Evolutionary conservation across 495 filamentous ascomycete species (phyloP), one percentile per base, ranked within the genome.

Genomic region (Hyaloscypha hepaticicola): DNA sequence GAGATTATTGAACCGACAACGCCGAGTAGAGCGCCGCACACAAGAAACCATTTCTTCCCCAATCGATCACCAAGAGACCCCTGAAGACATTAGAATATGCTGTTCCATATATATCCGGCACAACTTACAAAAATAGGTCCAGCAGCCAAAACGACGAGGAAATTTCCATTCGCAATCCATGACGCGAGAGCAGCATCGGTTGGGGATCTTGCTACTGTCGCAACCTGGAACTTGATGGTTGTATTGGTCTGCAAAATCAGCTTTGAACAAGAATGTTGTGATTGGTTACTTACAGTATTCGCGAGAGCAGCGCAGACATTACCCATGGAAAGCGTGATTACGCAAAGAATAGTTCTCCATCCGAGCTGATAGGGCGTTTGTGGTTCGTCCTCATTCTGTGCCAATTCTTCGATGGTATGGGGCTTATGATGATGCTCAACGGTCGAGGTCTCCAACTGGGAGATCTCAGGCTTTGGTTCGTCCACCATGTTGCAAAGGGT

Each of bases 31-130:
- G 65, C 60, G 33, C 64, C 64, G 8, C 52, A 11, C 4, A 67
- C 65, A 11, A 67, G 38, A 21, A 67, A 67, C 59, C 55, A 67
- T 51, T 67, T 67, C 55, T 67, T 67, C 6, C 65, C 65, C 9
- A 66, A n/a, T 25, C 64, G 31, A 62, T 66, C 64, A 28, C 48
- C 38, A 4, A 62, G 53, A 16, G 64, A 66, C 11, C 64, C 64
- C 58, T 49, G 38, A 3, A 24, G 0, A 8, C 5, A 25, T 61
- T 26, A 61, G 41, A 29, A 5, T 26, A 51, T 51, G 22, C 26
- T 27, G n/a, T 8, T 6, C 29, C 14, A 16, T 27, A 21, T 16
- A 2, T 4, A 5, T 19, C 0, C 31, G 12, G 21, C 5, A 3
- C 4, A 34, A 21, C 19, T 4, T n/a, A 58, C 61, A 24, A 66